phyloP scores from a whole-genome alignment of 148 eudicot genomes.

The Oxyria digyna region DNA sequence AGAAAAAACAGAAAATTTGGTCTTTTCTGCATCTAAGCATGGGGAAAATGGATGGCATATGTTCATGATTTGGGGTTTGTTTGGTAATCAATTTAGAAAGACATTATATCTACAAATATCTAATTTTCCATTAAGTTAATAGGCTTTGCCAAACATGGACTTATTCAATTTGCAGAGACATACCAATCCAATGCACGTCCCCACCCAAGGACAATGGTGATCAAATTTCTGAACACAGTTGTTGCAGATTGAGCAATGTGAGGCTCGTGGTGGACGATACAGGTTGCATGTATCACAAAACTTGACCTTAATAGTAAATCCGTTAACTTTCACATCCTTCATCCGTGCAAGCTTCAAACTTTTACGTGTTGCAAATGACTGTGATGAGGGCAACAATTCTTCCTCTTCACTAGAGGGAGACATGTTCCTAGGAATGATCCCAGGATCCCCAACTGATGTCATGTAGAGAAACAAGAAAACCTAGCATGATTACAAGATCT shows the following conservation, averaged over 20 bases:
- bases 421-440: conserved; percentile 9
- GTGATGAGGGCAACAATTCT: background rate
- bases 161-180: conserved; percentile 15
- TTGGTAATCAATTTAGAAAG: no score
- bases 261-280: conserved; percentile 94
- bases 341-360: conserved; percentile 46
- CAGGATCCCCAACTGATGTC: conserved; percentile 11
- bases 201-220: conserved; percentile 99
- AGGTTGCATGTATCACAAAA: conserved; percentile 91
- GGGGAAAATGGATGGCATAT: background rate
- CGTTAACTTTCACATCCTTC: conserved; percentile 66
- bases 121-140: no score
- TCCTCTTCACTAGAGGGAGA: conserved; percentile 5
- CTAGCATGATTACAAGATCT: background rate
- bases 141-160: background rate
- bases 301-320: conserved; percentile 67
- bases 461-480: conserved; percentile 9
- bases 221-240: conserved; percentile 89
- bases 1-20: background rate
- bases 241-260: conserved; percentile 99
- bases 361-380: conserved; percentile 2
- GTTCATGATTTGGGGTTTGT: no score
- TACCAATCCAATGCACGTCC: conserved; percentile 92
- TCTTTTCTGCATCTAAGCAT: background rate
- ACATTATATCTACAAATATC: background rate